Base-by-base conservation (phyloP, 2,329 filamentous ascomycete genomes). In the Delphinella strobiligena region DNA sequence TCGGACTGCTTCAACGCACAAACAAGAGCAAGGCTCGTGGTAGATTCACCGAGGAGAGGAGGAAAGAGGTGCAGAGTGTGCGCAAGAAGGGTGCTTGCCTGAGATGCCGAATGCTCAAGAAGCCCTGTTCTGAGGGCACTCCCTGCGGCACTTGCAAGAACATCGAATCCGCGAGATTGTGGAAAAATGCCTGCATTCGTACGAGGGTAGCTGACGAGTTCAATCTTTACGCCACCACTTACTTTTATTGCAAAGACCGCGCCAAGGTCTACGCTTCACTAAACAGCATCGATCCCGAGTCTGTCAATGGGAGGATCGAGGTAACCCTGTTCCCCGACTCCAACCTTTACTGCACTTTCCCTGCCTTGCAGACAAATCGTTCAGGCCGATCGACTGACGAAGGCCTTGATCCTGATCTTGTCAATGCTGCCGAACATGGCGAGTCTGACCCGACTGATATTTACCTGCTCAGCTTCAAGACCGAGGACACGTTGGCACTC, bases 101-200 rank as follows among this genome's bases (percentile, higher is more conserved):
- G 45, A 68, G 74, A 24, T 78, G 74, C 51, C 70, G 74, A 11
- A 77, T 78, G 74, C 58, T 78, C 17, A 78, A 77, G 58, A 78
- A 78, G 49, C 70, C 72, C 34, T 78, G 74, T 48, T 77, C 74
- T 7, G 70, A 71, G 24, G 72, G 72, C 15, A 75, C 64, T 30
- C 74, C 74, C 12, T 78, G 74, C 52, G 69, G 61, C 18, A 74
- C 72, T 8, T 78, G 74, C 46, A 63, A 63, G 37, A 69, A 68
- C 44, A 69, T 78, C n/a, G 72, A 75, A 49, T 72, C 68, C 43
- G 74, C 74, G 27, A 65, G 74, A 31, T 48, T 78, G 15, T 78
- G 74, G 74, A 77, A 75, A 37, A 49, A 65, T 71, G 43, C 69
- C 67, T 78, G 74, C 47, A 66, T 77, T 33, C 64, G 74, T 11